Evolutionary conservation across 2,329 filamentous ascomycete genomes (phyloP), one percentile per base, ranked within the genome.

Genomic region (Colletotrichum cereale): DNA sequence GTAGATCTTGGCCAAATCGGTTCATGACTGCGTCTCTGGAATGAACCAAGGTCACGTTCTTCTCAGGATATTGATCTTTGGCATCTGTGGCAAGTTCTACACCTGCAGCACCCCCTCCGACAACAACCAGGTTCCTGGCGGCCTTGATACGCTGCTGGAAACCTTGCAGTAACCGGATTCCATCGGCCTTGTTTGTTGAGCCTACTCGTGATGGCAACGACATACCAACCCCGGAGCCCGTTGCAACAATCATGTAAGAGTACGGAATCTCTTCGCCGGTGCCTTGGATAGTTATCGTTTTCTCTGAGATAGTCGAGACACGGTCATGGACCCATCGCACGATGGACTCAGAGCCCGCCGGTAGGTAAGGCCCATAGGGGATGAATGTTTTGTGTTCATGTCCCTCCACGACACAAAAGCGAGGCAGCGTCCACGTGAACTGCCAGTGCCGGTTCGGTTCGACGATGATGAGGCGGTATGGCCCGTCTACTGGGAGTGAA

Each of bases 371-470:
- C 0, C 82, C 83, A 71, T 90, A 91, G 0, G 90, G 89, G 53
- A 91, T 87, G 72, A 91, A 91, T 0, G 87, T 88, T 75, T 87
- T 87, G 67, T 87, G 78, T 72, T 90, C 89, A 57, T 89, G 86
- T 26, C 84, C 85, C n/a, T 82, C 78, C 6, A 88, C 80, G 18
- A 91, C 88, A 50, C 84, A 87, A 76, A 87, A 90, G 5, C 89
- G 84, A 0, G 90, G 89, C 47, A 91, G 84, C 16, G 86, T 84
- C 84, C 88, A 91, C 0, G 87, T 86, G 75, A 88, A 90, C 73
- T 91, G 86, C 77, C 91, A 89, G 77, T 91, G 89, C 4, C 84
- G 85, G 76, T 89, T 88, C 56, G 86, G 87, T 77, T 92, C 89
- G 36, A 91, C 76, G 4, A 91, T 79, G 0, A 91, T 79, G 5